Evolutionary conservation across 129 eudicot species (phyloP).

Genomic region (carrot (Daucus carota)): DH1_v3.0 NC_030389.2:42675001-42675500

Average conservation of each 20-base stretch:
- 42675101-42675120: background rate
- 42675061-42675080: no score
- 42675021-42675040: no score
- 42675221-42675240: no score
- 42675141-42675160: background rate
- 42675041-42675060: no score
- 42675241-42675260: no score
- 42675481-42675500: constrained; percentile 23
- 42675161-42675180: background rate
- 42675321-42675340: constrained; percentile 44
- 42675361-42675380: constrained; percentile 29
- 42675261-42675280: no score
- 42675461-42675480: constrained; percentile 6
- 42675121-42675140: background rate
- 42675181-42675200: no score
- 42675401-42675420: constrained; percentile 34
- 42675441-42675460: constrained; percentile 3
- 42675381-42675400: constrained; percentile 20
- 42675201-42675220: no score
- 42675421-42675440: constrained; percentile 23
- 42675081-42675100: background rate
- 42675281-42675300: no score
- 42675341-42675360: constrained; percentile 55
- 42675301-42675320: constrained; percentile 26
- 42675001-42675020: background rate